A percentile compares a stretch with the other conserved stretches of the same genome.
These are phyloP conservation scores for Obelidium mucronatum DNA, from an alignment of 192 early-diverging fungal species.

Conservation along the genomic window DNA sequence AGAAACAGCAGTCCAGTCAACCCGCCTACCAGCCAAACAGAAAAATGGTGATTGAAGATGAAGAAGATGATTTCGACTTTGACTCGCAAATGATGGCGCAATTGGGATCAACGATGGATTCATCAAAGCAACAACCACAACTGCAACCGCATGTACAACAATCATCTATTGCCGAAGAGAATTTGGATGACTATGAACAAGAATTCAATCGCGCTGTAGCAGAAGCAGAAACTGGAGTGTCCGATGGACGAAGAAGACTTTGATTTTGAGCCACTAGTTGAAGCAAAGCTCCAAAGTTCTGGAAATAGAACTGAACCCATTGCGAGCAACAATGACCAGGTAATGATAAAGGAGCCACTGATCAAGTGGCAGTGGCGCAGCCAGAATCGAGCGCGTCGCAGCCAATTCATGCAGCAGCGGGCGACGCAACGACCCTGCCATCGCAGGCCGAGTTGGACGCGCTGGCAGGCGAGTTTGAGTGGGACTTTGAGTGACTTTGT, in stretches of 20 bases:
- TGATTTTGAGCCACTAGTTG: neutral
- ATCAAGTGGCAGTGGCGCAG: too few species aligned
- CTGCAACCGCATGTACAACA: neutral
- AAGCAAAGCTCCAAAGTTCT: neutral
- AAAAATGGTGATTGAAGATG: neutral
- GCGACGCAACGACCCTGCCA: neutral
- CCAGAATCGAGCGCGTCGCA: too few species aligned
- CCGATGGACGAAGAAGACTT: neutral
- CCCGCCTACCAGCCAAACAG: neutral
- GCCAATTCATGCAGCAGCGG: neutral
- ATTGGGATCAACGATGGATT: neutral
- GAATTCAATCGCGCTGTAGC: neutral
- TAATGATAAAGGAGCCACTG: neutral
- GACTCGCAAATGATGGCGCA: neutral
- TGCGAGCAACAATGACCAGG: neutral
- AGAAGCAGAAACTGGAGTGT: too few species aligned
- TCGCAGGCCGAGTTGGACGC: neutral
- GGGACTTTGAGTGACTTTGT: neutral
- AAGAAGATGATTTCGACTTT: neutral
- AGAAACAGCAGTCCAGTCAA: neutral
- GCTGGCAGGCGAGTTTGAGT: neutral
- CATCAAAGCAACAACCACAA: neutral
- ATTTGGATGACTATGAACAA: conserved; percentile 1
- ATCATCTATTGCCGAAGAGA: neutral
- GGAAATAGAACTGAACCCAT: neutral